Conservation (phyloP, 1,284 basidiomycete genomes). For the Neonothopanus nambi region DNA sequence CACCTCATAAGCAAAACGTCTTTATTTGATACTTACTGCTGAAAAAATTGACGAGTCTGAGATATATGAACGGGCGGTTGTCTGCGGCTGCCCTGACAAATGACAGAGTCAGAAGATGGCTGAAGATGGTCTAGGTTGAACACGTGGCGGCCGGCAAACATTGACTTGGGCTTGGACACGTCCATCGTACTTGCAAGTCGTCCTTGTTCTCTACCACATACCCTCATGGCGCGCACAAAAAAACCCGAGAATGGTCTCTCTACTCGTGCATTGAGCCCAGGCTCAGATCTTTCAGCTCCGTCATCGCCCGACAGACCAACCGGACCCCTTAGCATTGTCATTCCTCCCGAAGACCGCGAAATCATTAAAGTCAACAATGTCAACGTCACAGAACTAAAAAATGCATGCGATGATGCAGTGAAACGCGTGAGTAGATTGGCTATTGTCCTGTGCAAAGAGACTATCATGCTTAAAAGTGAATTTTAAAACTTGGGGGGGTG, state of each 20-base stretch:
- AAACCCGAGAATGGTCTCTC: slow-evolving; percentile 18
- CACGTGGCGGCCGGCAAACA: not conserved
- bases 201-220: slow-evolving; percentile 3
- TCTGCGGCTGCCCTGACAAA: no score
- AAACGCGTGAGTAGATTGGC: slow-evolving; percentile 67
- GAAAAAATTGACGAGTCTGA: no score
- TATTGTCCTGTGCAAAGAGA: slow-evolving; percentile 5
- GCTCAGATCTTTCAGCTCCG: slow-evolving; percentile 19
- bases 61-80: no score
- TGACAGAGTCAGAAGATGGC: no score
- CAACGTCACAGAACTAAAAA: slow-evolving; percentile 81
- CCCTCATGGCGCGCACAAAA: slow-evolving; percentile 23
- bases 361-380: slow-evolving; percentile 83
- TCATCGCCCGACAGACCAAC: slow-evolving; percentile 45
- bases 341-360: slow-evolving; percentile 53
- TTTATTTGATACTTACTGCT: no score
- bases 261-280: slow-evolving; percentile 17
- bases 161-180: not conserved
- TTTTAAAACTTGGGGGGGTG: not conserved
- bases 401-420: slow-evolving; percentile 86
- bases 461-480: no score
- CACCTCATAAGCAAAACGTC: no score
- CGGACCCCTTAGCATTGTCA: slow-evolving; percentile 53
- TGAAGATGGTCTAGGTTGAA: no score
- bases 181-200: not conserved